Evolutionary conservation across 148 eudicot species (phyloP).

Genomic region (Rhododendron simsii): DNA sequence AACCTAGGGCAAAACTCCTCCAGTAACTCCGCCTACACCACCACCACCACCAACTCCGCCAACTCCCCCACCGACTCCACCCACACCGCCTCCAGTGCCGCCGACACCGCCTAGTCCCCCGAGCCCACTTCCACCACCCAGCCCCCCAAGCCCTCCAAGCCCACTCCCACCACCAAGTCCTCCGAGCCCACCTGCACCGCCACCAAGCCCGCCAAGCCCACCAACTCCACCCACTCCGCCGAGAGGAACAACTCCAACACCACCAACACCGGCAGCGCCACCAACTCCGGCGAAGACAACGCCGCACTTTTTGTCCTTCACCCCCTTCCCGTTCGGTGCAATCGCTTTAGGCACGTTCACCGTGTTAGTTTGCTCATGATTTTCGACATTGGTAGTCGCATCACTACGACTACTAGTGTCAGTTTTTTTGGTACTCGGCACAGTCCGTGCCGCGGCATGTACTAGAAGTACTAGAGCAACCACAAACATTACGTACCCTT

Average conservation of each 20-base stretch:
- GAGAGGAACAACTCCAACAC: conserved; percentile 40
- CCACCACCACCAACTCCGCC: conserved; percentile 1
- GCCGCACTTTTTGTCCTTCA: conserved; percentile 16
- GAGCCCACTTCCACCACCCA: conserved; percentile 6
- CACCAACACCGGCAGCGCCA: conserved; percentile 46
- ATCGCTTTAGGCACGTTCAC: conserved; percentile 12
- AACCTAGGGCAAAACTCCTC: conserved; percentile 13
- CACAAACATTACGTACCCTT: not conserved
- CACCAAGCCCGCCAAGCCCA: conserved; percentile 30
- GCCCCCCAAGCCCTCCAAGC: conserved; percentile 14
- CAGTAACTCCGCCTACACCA: not conserved
- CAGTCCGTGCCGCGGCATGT: not conserved
- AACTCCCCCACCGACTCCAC: conserved; percentile 1
- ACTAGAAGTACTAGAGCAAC: not conserved
- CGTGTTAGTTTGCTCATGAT: conserved; percentile 9
- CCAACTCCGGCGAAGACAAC: conserved; percentile 44
- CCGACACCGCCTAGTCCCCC: conserved; percentile 1
- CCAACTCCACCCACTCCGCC: conserved; percentile 35
- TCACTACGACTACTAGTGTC: not conserved
- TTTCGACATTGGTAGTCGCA: not conserved
- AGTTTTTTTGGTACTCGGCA: not conserved
- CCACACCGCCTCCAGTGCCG: not conserved
- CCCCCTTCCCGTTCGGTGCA: conserved; percentile 14
- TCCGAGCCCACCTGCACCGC: conserved; percentile 19
- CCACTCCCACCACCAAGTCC: conserved; percentile 24